Percentiles rank a stretch among this genome's conserved stretches.
phyloP scores from a whole-genome alignment of 495 filamentous ascomycete species.

The Aspergillus funiculosus region DNA sequence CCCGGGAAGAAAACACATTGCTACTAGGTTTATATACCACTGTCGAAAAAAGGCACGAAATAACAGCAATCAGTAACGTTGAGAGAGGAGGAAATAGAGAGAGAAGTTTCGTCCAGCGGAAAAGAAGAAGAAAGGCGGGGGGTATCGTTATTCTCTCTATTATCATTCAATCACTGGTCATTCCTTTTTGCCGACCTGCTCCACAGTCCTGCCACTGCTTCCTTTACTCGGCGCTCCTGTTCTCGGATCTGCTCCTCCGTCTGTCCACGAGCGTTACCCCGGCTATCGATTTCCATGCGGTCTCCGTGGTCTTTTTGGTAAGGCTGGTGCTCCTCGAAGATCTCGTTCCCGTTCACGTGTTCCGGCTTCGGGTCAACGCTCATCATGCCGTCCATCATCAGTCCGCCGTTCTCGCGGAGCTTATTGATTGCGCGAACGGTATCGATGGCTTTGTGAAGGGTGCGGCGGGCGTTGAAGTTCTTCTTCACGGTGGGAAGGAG shows the following conservation, averaged over 20 bases:
- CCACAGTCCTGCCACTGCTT: constrained; percentile 58
- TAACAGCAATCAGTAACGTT: too few species aligned
- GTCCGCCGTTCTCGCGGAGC: constrained; percentile 72
- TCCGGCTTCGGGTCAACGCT: constrained; percentile 57
- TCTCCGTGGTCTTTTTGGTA: constrained; percentile 19
- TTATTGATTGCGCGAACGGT: constrained; percentile 98
- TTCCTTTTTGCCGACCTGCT: constrained; percentile 23
- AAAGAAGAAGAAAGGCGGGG: neutral
- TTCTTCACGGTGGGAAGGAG: constrained; percentile 91
- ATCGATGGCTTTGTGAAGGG: constrained; percentile 93
- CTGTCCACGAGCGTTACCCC: constrained; percentile 57
- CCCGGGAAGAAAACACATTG: too few species aligned
- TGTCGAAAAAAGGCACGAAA: too few species aligned
- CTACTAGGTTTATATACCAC: too few species aligned
- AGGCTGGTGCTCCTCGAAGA: constrained; percentile 32
- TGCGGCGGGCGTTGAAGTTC: constrained; percentile 96
- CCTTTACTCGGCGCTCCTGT: constrained; percentile 56
- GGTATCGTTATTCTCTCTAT: constrained; percentile 9
- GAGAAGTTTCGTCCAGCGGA: too few species aligned
- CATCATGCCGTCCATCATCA: constrained; percentile 75
- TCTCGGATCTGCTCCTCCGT: constrained; percentile 58
- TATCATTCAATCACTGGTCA: constrained; percentile 4
- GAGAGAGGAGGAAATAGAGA: too few species aligned
- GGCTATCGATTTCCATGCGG: constrained; percentile 48
- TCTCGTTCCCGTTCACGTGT: constrained; percentile 41